These are phyloP conservation scores for Pyricularia pennisetigena DNA, from an alignment of 2,329 filamentous ascomycete genomes.

Conservation along the genomic window DNA sequence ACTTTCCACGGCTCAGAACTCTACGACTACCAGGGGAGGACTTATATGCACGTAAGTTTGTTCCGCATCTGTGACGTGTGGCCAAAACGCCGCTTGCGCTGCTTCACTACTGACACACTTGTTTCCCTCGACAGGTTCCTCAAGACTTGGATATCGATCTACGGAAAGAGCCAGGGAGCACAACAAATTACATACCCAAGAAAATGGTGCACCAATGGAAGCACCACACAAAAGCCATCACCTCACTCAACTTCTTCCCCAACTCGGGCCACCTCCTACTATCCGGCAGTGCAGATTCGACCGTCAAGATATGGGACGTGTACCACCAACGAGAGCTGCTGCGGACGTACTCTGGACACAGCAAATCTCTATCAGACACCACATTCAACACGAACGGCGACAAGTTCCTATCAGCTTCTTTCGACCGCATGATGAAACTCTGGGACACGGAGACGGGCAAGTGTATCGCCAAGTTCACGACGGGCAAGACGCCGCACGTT, in stretches of 20 bases:
- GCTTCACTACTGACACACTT: neutral
- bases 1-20: constrained; percentile 77
- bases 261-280: constrained; percentile 78
- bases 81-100: neutral
- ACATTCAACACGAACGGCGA: constrained; percentile 76
- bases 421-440: constrained; percentile 92
- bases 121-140: constrained; percentile 70
- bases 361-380: constrained; percentile 80
- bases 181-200: constrained; percentile 90
- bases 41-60: constrained; percentile 41
- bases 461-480: constrained; percentile 81
- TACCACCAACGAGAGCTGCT: constrained; percentile 85
- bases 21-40: constrained; percentile 89
- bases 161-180: constrained; percentile 66
- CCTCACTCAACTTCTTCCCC: constrained; percentile 84
- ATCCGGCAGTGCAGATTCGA: constrained; percentile 81
- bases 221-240: constrained; percentile 74
- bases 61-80: neutral
- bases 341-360: constrained; percentile 85
- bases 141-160: constrained; percentile 83
- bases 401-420: constrained; percentile 83
- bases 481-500: constrained; percentile 91
- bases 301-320: constrained; percentile 88
- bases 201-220: constrained; percentile 89
- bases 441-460: constrained; percentile 96